These are phyloP conservation scores for Coemansia sp. DNA, from an alignment of 192 early-diverging fungal genomes.

Conservation along the genomic window DNA sequence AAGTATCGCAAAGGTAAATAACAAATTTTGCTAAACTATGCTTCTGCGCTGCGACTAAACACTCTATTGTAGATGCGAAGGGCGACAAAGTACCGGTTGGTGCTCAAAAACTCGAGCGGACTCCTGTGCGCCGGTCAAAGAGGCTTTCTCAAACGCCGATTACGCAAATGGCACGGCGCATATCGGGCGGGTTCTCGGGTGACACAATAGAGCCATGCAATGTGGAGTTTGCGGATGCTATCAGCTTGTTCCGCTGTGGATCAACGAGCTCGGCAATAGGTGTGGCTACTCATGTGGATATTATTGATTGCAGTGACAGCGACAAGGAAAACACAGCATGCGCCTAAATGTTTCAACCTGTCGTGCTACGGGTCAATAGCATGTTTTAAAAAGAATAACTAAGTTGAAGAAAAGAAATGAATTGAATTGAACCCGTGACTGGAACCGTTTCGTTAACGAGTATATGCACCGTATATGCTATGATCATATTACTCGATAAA, in stretches of 20 bases:
- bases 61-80: neutral
- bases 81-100: neutral
- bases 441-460: too few species aligned
- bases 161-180: conserved; percentile 11
- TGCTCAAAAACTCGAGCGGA: too few species aligned
- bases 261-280: neutral
- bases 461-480: too few species aligned
- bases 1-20: conserved; percentile 22
- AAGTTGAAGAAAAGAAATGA: conserved; percentile 5
- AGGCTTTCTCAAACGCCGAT: conserved; percentile 6
- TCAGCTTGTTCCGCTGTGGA: conserved; percentile 2
- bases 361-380: too few species aligned
- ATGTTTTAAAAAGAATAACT: neutral
- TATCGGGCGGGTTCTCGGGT: neutral
- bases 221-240: neutral
- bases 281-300: conserved; percentile 18
- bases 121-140: too few species aligned
- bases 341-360: neutral
- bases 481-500: too few species aligned
- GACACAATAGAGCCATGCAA: neutral
- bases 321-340: conserved; percentile 32
- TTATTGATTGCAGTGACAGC: conserved; percentile 43
- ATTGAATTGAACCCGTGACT: neutral
- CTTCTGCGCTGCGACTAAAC: neutral
- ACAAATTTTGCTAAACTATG: neutral